Base-by-base conservation (phyloP, 2,329 filamentous ascomycete species). In the Alternaria brassicicola region DNA sequence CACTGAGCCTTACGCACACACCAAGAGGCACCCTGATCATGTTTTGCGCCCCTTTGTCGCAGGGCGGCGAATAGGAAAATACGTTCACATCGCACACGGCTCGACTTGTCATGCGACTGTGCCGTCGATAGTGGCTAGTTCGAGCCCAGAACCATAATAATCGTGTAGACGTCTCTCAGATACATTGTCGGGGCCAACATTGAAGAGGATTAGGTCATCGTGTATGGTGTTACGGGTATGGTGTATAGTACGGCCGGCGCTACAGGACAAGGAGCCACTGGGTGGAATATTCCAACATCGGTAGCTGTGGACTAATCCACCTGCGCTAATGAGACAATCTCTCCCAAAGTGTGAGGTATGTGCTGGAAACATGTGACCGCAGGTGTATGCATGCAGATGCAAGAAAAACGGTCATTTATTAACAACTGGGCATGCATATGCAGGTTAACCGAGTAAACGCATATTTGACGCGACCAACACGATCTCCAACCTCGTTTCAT, bases 361-460 rank as follows among this genome's bases (percentile, higher is more conserved):
- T 47, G 33, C 45, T 38, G 23, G 49, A 56, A 62, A 52, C 63
- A 66, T 62, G 59, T 63, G 60, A 65, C 52, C 50, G 51, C 26
- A 43, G 33, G 33, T 30, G 13, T 35, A 63, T 66, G 64, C 64
- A 67, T 66, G 56, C 61, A 60, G 33, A 49, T 39, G 55, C 48
- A 53, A 47, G 45, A 47, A 36, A 52, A 52, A 47, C 49, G 42
- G 42, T 52, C 52, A 62, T 45, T 50, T 13, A 17, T 25, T 47
- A 26, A 46, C 35, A 52, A 15, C 45, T 48, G 46, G 55, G 33
- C 45, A 31, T 58, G 61, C 61, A 57, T 57, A 61, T 63, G 57
- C 61, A 61, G 31, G 52, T 61, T 52, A 63, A 45, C 50, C 54
- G 50, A 57, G 23, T 31, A 49, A 39, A 60, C 23, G 38, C 45